A percentile compares a stretch with the other conserved stretches of the same genome.
Evolutionary conservation across 2,329 filamentous ascomycete genomes (phyloP).

Genomic region (Fusarium marasasianum): DNA sequence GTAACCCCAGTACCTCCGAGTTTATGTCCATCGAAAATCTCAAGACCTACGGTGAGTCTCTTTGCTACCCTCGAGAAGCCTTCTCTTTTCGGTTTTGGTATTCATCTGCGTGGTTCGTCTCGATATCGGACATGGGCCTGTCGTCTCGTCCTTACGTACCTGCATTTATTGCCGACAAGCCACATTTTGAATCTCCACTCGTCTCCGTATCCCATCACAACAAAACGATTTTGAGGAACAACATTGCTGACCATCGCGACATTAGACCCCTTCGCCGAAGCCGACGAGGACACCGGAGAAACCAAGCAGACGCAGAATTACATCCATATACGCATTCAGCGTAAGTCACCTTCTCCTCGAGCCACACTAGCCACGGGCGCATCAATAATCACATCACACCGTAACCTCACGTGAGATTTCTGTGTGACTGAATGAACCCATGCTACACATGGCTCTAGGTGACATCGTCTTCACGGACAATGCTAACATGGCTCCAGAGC

Average conservation of each 20-base stretch:
- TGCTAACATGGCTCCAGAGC: slow-evolving; percentile 68
- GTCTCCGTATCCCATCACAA: slow-evolving; percentile 1
- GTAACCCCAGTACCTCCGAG: slow-evolving; percentile 74
- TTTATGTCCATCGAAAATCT: slow-evolving; percentile 99
- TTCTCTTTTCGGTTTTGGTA: too few species aligned
- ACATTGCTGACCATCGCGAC: neutral
- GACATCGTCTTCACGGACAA: neutral
- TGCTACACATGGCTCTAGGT: neutral
- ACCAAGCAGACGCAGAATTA: slow-evolving; percentile 96
- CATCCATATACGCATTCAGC: slow-evolving; percentile 99
- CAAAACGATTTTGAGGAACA: neutral
- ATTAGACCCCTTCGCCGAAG: slow-evolving; percentile 99
- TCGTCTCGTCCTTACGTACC: slow-evolving; percentile 31
- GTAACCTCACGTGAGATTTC: slow-evolving; percentile 20
- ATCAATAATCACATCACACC: slow-evolving; percentile 10
- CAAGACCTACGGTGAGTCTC: slow-evolving; percentile 86
- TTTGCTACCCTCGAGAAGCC: neutral
- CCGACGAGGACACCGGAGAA: slow-evolving; percentile 98
- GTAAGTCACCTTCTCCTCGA: slow-evolving; percentile 62
- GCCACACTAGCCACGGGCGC: slow-evolving; percentile 1
- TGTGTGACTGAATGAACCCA: neutral
- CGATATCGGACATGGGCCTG: neutral
- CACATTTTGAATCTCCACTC: slow-evolving; percentile 29
- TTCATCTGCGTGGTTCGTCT: neutral
- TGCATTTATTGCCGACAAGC: slow-evolving; percentile 38